Percentiles rank a stretch among this genome's conserved stretches.
Evolutionary conservation across 2,329 filamentous ascomycete genomes (phyloP).

Genomic region (Sodiomyces alkalinus): DNA sequence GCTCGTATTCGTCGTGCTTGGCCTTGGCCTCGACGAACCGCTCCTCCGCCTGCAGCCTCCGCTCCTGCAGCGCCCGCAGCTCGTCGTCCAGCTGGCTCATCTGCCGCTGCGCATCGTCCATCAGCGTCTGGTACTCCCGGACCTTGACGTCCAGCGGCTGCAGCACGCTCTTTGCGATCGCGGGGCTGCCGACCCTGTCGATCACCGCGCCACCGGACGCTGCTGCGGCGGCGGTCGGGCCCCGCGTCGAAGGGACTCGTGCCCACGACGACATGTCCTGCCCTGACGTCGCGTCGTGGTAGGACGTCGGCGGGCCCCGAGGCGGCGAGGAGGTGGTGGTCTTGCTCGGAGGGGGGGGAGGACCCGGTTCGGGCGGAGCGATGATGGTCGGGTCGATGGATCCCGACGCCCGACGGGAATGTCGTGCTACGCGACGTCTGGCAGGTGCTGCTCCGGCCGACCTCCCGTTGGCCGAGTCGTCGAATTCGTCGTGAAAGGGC

Average conservation of each 20-base stretch:
- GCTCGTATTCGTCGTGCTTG: slow-evolving; percentile 28
- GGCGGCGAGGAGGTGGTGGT: slow-evolving; percentile 1
- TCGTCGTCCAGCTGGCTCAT: slow-evolving; percentile 27
- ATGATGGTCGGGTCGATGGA: background rate
- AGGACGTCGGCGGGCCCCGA: background rate
- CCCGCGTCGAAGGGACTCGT: slow-evolving; percentile 1
- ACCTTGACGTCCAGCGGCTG: slow-evolving; percentile 29
- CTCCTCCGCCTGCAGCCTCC: slow-evolving; percentile 22
- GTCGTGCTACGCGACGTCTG: slow-evolving; percentile 5
- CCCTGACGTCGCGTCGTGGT: too few species aligned
- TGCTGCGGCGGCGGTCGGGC: slow-evolving; percentile 5
- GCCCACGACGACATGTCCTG: slow-evolving; percentile 1
- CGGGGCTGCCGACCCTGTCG: slow-evolving; percentile 27
- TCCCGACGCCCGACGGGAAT: slow-evolving; percentile 6
- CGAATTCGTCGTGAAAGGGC: slow-evolving; percentile 4
- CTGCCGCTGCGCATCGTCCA: slow-evolving; percentile 24
- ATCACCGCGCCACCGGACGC: slow-evolving; percentile 13
- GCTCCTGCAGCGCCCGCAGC: slow-evolving; percentile 23
- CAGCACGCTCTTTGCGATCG: slow-evolving; percentile 25
- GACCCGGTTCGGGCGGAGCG: background rate
- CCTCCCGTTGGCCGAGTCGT: slow-evolving; percentile 2
- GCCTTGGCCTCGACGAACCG: slow-evolving; percentile 25
- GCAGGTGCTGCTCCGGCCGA: background rate
- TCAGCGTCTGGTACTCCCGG: slow-evolving; percentile 24
- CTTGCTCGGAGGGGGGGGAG: slow-evolving; percentile 1